Percentiles rank a stretch among this genome's conserved stretches.
phyloP scores from a whole-genome alignment of 1,284 basidiomycete species.

The Ceratobasidium sp. region DNA sequence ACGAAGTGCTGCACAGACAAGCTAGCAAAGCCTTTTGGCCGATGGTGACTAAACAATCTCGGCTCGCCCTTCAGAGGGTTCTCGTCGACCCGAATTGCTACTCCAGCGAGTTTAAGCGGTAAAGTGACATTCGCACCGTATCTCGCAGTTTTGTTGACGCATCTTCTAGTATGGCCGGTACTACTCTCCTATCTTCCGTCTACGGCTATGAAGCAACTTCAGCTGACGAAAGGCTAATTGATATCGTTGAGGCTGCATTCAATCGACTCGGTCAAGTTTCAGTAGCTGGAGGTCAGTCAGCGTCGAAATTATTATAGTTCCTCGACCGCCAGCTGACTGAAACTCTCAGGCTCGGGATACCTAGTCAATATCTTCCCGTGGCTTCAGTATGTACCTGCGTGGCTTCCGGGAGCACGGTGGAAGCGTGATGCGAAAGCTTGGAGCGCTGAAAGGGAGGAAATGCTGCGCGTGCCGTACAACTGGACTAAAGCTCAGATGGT shows the following conservation, averaged over 20 bases:
- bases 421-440: conserved; percentile 28
- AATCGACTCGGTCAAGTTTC: conserved; percentile 13
- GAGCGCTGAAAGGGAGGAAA: conserved; percentile 17
- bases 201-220: conserved; percentile 42
- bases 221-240: conserved; percentile 26
- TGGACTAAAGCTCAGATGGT: conserved; percentile 39
- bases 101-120: conserved; percentile 18
- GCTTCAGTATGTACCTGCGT: conserved; percentile 45
- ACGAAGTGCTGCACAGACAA: conserved; percentile 9
- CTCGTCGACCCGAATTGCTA: conserved; percentile 5
- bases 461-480: conserved; percentile 15
- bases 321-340: no score
- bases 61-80: conserved; percentile 2
- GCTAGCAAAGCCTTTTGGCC: conserved; percentile 32
- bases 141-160: neutral
- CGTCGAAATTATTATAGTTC: no score
- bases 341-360: neutral
- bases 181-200: conserved; percentile 11
- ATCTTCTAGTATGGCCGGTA: neutral
- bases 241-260: conserved; percentile 15
- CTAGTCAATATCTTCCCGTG: conserved; percentile 29
- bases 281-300: conserved; percentile 11
- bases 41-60: conserved; percentile 13
- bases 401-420: conserved; percentile 45
- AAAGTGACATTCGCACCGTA: neutral